Evolutionary conservation across 495 filamentous ascomycete genomes (phyloP).

Genomic region (Evernia prunastri): DNA sequence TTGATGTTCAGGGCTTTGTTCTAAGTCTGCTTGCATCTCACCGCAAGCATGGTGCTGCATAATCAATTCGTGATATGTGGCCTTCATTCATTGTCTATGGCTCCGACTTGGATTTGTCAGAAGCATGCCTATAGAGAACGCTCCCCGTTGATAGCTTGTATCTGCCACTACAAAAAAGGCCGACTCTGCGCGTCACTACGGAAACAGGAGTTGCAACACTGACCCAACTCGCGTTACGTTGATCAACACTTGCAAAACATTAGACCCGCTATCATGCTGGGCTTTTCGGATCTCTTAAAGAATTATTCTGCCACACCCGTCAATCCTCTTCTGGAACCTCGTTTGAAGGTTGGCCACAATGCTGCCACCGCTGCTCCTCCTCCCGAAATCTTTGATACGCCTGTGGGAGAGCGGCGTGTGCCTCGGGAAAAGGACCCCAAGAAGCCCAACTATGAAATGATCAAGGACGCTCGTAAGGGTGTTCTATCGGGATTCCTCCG

Average conservation of each 20-base stretch:
- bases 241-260: neutral
- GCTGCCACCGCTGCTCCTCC: neutral
- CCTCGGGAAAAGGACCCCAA: constrained; percentile 6
- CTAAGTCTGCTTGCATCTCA: neutral
- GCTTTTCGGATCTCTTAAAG: neutral
- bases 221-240: neutral
- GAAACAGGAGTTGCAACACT: neutral
- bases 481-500: constrained; percentile 1
- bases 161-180: neutral
- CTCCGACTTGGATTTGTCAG: neutral
- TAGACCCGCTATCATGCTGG: neutral
- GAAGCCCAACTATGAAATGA: constrained; percentile 7
- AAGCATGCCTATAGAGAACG: neutral
- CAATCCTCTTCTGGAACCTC: neutral
- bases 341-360: constrained; percentile 4
- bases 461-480: constrained; percentile 11
- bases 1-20: neutral
- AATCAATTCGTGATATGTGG: neutral
- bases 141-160: neutral
- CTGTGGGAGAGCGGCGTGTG: neutral
- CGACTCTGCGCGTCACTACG: neutral
- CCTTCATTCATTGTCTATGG: neutral
- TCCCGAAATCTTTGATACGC: neutral
- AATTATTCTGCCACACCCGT: neutral
- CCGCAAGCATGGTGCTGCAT: neutral